Percentiles rank a stretch among this genome's conserved stretches.
Conservation (phyloP, 1,139 yeast genomes). For the Nadsonia commutata region DNA sequence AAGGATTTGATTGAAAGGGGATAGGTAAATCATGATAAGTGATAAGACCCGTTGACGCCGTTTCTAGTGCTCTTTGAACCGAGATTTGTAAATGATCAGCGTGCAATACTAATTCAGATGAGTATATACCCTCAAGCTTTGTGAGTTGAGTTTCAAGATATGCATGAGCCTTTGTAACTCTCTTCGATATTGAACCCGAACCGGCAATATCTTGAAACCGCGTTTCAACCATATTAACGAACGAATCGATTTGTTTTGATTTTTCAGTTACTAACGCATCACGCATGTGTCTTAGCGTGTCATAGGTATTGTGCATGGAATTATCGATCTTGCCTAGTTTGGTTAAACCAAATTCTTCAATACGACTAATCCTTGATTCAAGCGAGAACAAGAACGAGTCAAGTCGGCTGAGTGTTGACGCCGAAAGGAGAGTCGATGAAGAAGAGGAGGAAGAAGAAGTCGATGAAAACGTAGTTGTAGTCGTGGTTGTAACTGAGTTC, state of each 20-base stretch:
- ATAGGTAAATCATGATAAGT: slow-evolving; percentile 82
- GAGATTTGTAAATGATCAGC: slow-evolving; percentile 12
- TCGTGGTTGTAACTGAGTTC: no score
- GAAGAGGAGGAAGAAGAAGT: neutral
- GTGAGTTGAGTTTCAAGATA: slow-evolving; percentile 21
- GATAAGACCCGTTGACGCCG: slow-evolving; percentile 43
- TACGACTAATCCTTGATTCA: slow-evolving; percentile 17
- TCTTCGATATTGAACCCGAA: slow-evolving; percentile 2
- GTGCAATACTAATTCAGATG: slow-evolving; percentile 9
- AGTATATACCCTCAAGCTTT: slow-evolving; percentile 17
- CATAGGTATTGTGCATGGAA: slow-evolving; percentile 17
- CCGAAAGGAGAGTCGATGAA: neutral
- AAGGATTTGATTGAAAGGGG: slow-evolving; percentile 88
- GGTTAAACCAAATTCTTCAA: slow-evolving; percentile 21
- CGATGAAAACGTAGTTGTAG: neutral
- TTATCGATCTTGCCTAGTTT: slow-evolving; percentile 20
- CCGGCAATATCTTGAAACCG: slow-evolving; percentile 11
- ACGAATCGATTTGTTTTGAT: slow-evolving; percentile 19
- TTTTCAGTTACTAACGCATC: slow-evolving; percentile 20
- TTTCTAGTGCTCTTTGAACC: slow-evolving; percentile 22
- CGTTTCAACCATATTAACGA: slow-evolving; percentile 18
- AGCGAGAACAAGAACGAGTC: slow-evolving; percentile 18
- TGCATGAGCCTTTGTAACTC: slow-evolving; percentile 15
- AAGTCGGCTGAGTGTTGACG: slow-evolving; percentile 5
- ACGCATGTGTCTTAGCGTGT: slow-evolving; percentile 18